phyloP scores from a whole-genome alignment of 495 filamentous ascomycete genomes.

The Parathielavia appendiculata region DNA sequence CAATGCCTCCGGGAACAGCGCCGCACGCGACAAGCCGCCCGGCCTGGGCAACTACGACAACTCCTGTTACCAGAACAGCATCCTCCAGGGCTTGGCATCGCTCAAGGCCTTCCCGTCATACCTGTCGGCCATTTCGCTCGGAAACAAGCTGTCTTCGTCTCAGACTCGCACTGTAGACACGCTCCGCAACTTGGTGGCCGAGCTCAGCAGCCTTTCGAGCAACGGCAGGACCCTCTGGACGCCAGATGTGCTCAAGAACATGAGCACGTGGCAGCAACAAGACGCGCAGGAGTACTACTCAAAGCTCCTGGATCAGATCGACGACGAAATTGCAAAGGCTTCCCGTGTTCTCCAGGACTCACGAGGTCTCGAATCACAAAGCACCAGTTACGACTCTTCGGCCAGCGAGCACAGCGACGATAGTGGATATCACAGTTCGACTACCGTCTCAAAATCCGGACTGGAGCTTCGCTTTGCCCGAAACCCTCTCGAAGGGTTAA shows the following conservation, averaged over 20 bases:
- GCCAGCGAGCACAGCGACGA: conserved; percentile 45
- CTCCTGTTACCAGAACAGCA: conserved; percentile 96
- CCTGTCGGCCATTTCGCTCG: conserved; percentile 38
- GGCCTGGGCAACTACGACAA: conserved; percentile 90
- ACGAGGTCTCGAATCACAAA: conserved; percentile 29
- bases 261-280: conserved; percentile 94
- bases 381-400: conserved; percentile 32
- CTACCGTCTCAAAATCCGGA: conserved; percentile 23
- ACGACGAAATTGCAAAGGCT: conserved; percentile 62
- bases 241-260: conserved; percentile 67
- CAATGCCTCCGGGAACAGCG: conserved; percentile 36
- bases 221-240: conserved; percentile 73
- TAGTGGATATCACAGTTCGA: conserved; percentile 44
- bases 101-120: conserved; percentile 57
- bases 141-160: conserved; percentile 24
- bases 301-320: conserved; percentile 79
- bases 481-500: conserved; percentile 76
- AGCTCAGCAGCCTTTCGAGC: conserved; percentile 61
- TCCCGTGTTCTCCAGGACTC: conserved; percentile 37
- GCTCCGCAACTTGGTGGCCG: conserved; percentile 58
- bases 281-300: conserved; percentile 98
- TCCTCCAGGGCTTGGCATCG: conserved; percentile 80
- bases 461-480: conserved; percentile 26
- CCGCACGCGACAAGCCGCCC: conserved; percentile 49
- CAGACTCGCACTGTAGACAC: conserved; percentile 39